Conservation (phyloP, 2,329 filamentous ascomycete genomes). For the Knoxdaviesia proteae region DNA sequence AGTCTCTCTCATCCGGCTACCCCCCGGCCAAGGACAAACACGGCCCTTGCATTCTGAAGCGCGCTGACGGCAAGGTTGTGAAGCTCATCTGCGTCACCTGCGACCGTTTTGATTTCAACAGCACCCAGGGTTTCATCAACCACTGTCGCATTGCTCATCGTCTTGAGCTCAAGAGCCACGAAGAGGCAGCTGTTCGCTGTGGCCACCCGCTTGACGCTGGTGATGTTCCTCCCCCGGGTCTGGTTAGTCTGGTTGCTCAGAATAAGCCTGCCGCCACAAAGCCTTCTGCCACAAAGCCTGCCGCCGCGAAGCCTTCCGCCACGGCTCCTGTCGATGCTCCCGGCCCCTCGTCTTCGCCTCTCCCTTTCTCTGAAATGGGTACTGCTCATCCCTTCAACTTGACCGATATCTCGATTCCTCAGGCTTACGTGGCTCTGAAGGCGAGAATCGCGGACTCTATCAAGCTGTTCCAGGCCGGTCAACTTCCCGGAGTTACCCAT, state of each 20-base stretch:
- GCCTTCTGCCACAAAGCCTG: too few relatives aligned
- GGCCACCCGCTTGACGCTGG: constrained; percentile 52
- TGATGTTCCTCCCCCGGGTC: too few relatives aligned
- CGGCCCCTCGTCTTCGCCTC: constrained; percentile 6
- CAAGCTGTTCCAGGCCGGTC: constrained; percentile 28
- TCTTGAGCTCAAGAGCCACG: constrained; percentile 85
- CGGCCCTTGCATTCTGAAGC: constrained; percentile 66
- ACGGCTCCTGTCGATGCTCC: too few relatives aligned
- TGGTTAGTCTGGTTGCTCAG: too few relatives aligned
- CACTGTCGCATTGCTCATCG: constrained; percentile 93
- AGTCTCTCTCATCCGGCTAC: constrained; percentile 46
- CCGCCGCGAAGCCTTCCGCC: too few relatives aligned
- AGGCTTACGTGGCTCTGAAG: constrained; percentile 27
- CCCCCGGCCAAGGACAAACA: constrained; percentile 59
- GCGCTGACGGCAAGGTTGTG: constrained; percentile 67
- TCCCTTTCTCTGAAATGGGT: constrained; percentile 13
- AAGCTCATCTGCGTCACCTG: constrained; percentile 84
- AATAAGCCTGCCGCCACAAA: too few relatives aligned
- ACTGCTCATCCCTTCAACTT: constrained; percentile 42
- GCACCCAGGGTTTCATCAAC: constrained; percentile 97
- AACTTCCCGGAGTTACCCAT: constrained; percentile 24
- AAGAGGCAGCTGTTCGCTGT: constrained; percentile 75
- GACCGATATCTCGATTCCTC: constrained; percentile 30
- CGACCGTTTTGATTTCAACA: constrained; percentile 76
- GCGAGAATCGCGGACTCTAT: constrained; percentile 33